Base-by-base conservation (phyloP, 1,284 basidiomycete species). In the Trametes versicolor region DNA sequence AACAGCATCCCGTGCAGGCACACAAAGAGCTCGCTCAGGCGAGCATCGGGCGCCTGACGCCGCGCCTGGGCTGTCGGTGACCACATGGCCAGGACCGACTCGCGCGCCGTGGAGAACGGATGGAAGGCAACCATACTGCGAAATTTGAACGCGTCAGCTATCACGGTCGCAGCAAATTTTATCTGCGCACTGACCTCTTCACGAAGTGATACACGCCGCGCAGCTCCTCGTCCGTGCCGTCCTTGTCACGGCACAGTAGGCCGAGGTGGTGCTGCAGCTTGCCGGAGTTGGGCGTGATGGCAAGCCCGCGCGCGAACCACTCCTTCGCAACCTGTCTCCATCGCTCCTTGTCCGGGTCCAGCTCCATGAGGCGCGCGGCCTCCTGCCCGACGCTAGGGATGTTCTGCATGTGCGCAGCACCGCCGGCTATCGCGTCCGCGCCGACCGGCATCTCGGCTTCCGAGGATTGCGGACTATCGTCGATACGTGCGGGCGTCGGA, bases 201-300 rank as follows among this genome's bases (percentile, higher is more conserved):
- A 91, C 86, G 71, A 97, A 97, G 77, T 98, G 97, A 76, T 99
- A 97, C 12, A 98, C 84, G 0, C 90, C 90, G 9, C 91, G 84
- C n/a, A 97, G 78, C 70, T 98, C 96, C 71, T 97, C 94, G 70
- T 97, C 96, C 70, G 96, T 93, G 0, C 85, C 87, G 63, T 93
- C 91, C 23, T 87, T 86, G 72, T 96, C 94, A 25, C 93, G 84
- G 72, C 90, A 92, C 54, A 99, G 83, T 63, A 98, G 78, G 1
- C 96, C 98, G n/a, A 99, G 81, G 75, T 98, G 95, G 76, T 98
- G 95, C 76, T 99, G 97, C 54, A 99, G 81, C 71, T 96, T 91
- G 7, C 97, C 97, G 17, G 91, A 91, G 29, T 95, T 95, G 1
- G 98, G 98, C 60, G 92, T 92, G 72, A 96, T 95, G 5, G 90